Base-by-base conservation (phyloP, 179 eudicot species). In the Actinidia chinensis region DNA sequence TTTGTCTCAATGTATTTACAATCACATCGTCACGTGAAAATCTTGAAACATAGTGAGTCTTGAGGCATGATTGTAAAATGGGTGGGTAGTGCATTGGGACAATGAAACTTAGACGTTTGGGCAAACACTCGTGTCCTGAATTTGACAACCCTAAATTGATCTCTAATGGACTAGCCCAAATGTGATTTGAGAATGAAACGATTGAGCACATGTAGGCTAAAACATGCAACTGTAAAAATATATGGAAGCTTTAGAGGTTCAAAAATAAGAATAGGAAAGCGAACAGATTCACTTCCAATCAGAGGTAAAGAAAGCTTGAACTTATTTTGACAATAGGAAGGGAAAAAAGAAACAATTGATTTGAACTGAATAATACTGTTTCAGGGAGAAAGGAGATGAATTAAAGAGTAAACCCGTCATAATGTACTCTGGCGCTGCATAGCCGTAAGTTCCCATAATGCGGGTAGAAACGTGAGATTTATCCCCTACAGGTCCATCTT, bases 401-500 rank as follows among this genome's bases (percentile, higher is more conserved):
- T 47, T 15, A 6, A 1, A 33, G 43, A 15, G 18, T 64, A 4
- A 36, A 93, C 98, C 98, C 81, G 98, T 92, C 95, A 91, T 89
- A 73, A 93, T 93, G 66, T 93, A 93, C 85, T 93, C 98, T 0
- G 95, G 98, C 42, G 97, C 97, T 50, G 98, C 98, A 79, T 94
- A 94, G 0, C 98, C 98, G 43, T 94, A 91, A 15, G 98, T 94
- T 73, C 98, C 98, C 98, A 94, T 94, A 74, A 94, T 90, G 66
- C 97, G 97, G 60, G 98, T 94, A 23, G 98, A 94, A 52, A 94
- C 98, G 78, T 94, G 95, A 63, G 97, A 92, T 79, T 92, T 90
- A 74, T 91, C 98, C 7, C 97, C 98, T 11, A 92, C 97, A 7
- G 98, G 98, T 52, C 98, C 98, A 80, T 94, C 97, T 76, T 94